phyloP scores from a whole-genome alignment of 305 asterid species.

The Plantago coronopus region DNA sequence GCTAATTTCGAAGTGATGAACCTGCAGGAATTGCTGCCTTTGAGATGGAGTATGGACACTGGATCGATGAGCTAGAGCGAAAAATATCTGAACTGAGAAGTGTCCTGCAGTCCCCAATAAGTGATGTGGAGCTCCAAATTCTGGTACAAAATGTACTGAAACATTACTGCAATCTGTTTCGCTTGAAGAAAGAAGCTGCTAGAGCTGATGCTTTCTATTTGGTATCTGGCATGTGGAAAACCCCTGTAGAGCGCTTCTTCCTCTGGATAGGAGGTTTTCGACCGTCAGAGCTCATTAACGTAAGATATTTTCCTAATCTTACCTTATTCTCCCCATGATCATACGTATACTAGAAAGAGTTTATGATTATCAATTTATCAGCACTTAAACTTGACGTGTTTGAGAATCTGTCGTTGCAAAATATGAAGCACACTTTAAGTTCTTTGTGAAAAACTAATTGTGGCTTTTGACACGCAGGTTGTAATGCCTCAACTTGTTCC shows the following conservation, averaged over 20 bases:
- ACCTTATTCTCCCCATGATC: neutral
- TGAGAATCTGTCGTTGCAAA: neutral
- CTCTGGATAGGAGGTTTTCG: constrained; percentile 91
- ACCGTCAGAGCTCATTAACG: constrained; percentile 89
- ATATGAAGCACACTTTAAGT: neutral
- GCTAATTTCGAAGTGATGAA: neutral
- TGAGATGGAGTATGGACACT: constrained; percentile 69
- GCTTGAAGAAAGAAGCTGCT: constrained; percentile 74
- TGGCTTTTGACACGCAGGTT: constrained; percentile 24
- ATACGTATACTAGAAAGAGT: neutral
- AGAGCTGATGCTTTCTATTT: constrained; percentile 76
- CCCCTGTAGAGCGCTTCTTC: constrained; percentile 78
- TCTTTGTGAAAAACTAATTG: neutral
- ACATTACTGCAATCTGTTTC: constrained; percentile 71
- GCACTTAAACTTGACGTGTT: neutral
- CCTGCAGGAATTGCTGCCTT: constrained; percentile 63
- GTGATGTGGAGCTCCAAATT: constrained; percentile 49
- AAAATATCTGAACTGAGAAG: constrained; percentile 54
- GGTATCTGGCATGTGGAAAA: constrained; percentile 77
- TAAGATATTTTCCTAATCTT: constrained; percentile 15
- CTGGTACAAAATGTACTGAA: constrained; percentile 50
- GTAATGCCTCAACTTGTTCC: constrained; percentile 47
- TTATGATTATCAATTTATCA: no score
- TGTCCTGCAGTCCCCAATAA: constrained; percentile 47
- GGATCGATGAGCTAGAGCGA: constrained; percentile 71